phyloP scores from a whole-genome alignment of 2,329 filamentous ascomycete genomes.

The Ophiostoma himal-ulmi region DNA sequence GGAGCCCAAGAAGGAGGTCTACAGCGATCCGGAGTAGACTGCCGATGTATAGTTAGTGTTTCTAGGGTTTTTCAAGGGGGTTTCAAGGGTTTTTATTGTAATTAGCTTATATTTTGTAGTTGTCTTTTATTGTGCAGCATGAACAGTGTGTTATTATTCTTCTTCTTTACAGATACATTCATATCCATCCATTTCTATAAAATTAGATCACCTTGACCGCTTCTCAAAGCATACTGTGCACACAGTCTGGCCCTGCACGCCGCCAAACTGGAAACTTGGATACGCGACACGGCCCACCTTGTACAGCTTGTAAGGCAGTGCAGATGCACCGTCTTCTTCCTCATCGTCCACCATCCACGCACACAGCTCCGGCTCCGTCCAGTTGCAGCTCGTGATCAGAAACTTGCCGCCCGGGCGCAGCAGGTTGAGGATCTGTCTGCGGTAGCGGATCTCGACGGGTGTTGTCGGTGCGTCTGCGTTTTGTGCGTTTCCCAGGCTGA shows the following conservation, averaged over 20 bases:
- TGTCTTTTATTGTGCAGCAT: background rate
- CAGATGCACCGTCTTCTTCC: background rate
- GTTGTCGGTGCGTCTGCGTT: background rate
- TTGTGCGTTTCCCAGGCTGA: slow-evolving; percentile 62
- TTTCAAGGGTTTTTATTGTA: background rate
- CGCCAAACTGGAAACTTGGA: slow-evolving; percentile 82
- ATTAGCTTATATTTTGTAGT: background rate
- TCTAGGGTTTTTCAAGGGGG: too few species aligned
- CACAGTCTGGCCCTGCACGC: slow-evolving; percentile 80
- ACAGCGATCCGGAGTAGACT: slow-evolving; percentile 25
- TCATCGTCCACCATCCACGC: slow-evolving; percentile 62
- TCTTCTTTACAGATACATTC: background rate
- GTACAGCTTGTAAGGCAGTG: slow-evolving; percentile 39
- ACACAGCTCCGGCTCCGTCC: slow-evolving; percentile 83
- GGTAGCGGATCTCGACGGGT: slow-evolving; percentile 70
- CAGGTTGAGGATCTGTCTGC: slow-evolving; percentile 59
- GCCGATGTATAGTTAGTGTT: background rate
- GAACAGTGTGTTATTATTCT: background rate
- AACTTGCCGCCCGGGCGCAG: slow-evolving; percentile 67
- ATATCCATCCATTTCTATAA: background rate
- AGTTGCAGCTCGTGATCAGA: slow-evolving; percentile 93
- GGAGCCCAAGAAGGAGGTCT: slow-evolving; percentile 21
- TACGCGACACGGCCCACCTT: slow-evolving; percentile 69
- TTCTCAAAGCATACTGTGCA: slow-evolving; percentile 76
- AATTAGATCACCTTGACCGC: background rate